phyloP scores from a whole-genome alignment of 2,329 filamentous ascomycete species.

The Helotiales sp. region DNA sequence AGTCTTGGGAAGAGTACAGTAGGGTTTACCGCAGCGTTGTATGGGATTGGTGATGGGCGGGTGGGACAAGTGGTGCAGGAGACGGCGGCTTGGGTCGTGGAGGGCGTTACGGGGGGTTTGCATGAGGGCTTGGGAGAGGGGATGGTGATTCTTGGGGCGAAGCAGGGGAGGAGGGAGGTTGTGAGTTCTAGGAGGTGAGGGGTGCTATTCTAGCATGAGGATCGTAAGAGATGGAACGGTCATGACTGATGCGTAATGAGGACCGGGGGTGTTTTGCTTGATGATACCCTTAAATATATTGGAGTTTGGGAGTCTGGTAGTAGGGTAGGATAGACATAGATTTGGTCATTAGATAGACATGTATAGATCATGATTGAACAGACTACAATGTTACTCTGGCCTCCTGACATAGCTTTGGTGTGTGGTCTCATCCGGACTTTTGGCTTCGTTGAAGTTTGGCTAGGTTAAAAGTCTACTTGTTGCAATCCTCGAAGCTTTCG shows the following conservation, averaged over 20 bases:
- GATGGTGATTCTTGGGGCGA: slow-evolving; percentile 44
- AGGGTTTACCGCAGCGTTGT: slow-evolving; percentile 53
- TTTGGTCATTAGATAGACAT: neutral
- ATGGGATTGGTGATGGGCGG: slow-evolving; percentile 62
- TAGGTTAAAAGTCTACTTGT: no score
- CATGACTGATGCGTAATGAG: neutral
- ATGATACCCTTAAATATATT: slow-evolving; percentile 12
- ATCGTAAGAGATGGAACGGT: neutral
- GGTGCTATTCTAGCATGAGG: neutral
- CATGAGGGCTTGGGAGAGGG: slow-evolving; percentile 63
- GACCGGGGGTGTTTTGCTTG: slow-evolving; percentile 1
- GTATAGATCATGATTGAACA: neutral
- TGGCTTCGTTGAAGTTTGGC: no score
- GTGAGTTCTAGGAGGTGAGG: neutral
- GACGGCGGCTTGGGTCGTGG: slow-evolving; percentile 59
- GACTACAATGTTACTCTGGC: neutral
- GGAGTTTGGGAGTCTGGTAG: neutral
- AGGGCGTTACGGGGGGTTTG: slow-evolving; percentile 65
- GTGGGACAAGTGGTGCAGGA: slow-evolving; percentile 60
- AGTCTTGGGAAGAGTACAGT: slow-evolving; percentile 52
- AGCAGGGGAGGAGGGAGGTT: slow-evolving; percentile 5
- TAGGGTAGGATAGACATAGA: neutral
- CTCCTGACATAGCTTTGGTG: neutral
- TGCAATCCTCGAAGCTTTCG: no score
- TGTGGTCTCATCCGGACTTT: no score